Base-by-base conservation (phyloP, 345 rosid species). In the Leavenworthia alabamica region DNA sequence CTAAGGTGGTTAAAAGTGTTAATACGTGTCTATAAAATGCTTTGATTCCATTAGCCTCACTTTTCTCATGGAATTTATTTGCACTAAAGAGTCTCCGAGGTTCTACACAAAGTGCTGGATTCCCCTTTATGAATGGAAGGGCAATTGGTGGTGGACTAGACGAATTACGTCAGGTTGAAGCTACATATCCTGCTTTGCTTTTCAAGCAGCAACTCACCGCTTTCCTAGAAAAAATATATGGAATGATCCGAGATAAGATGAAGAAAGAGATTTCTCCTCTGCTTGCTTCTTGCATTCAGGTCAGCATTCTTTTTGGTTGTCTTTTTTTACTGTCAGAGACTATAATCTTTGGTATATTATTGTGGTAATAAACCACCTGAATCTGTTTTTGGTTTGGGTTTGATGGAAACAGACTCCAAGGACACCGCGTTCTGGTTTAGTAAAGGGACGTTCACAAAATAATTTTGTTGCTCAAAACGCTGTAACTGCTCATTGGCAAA, bases 131-230 rank as follows among this genome's bases (percentile, higher is more conserved):
- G 41, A 82, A 57, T 66, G 85, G 88, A 46, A 84, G 97, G 54
- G 52, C 66, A 42, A 37, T 29, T 60, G 63, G 72, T 27, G 78
- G 89, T 70, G 86, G 90, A 49, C 41, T 84, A 43, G 82, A 82
- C 36, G 94, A 84, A 64, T 71, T 85, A 54, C 83, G 87, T 19
- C 97, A 89, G 75, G 94, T 89, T 52, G 99, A 93, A 60, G 97
- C 99, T 3, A 89, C 81, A 67, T 93, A 93, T 82, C 97, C 99
- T 39, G 96, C 97, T 58, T 67, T 93, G 77, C 83, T 85, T 55
- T 93, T 93, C 71, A 89, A 93, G 77, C 99, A 93, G 78, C 99
- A 93, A 50, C 96, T 93, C 71, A 93, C 97, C 5, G 99, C 99
- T 67, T 93, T 82, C 84, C 89, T 93, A 60, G 99, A 93, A 85